phyloP scores from a whole-genome alignment of 176 grass and related monocot species.

The Triticum monococcum region DNA sequence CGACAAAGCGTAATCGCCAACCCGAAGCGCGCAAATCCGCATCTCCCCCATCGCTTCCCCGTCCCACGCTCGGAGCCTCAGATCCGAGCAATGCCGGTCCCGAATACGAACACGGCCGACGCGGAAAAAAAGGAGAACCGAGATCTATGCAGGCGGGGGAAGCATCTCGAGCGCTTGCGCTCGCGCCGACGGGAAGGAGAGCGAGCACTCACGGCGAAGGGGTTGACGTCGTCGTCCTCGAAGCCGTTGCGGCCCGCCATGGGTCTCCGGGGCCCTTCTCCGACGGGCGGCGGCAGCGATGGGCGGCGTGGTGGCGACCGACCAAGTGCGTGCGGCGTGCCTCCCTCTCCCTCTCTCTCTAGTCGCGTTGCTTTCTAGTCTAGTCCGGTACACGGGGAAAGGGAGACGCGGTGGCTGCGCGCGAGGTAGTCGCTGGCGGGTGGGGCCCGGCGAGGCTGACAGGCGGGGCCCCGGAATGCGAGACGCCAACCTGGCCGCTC shows the following conservation, averaged over 20 bases:
- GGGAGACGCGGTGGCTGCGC: not conserved
- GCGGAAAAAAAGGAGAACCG: not conserved
- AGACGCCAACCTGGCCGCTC: conserved; percentile 28
- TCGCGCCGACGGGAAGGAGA: not conserved
- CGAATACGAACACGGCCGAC: not conserved
- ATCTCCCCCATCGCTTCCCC: not conserved
- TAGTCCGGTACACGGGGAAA: conserved; percentile 17
- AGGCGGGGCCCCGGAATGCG: not conserved
- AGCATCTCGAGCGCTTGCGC: not conserved
- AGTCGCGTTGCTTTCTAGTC: conserved; percentile 15
- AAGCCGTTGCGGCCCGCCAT: conserved; percentile 94
- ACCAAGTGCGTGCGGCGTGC: conserved; percentile 26
- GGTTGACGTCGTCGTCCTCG: conserved; percentile 91
- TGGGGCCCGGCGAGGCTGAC: not conserved
- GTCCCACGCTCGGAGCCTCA: no score
- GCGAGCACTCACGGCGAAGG: conserved; percentile 73
- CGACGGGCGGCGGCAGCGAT: conserved; percentile 25
- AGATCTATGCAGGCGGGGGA: conserved; percentile 33
- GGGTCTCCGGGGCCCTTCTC: not conserved
- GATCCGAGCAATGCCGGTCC: not conserved
- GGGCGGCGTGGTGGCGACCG: conserved; percentile 11
- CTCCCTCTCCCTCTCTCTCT: not conserved
- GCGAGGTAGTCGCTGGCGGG: conserved; percentile 1
- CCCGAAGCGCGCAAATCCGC: conserved; percentile 12
- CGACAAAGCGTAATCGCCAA: not conserved